Evolutionary conservation across 257 asterid species (phyloP), one percentile per base, ranked within the genome.

Genomic region (Capsicum rhomboideum): DNA sequence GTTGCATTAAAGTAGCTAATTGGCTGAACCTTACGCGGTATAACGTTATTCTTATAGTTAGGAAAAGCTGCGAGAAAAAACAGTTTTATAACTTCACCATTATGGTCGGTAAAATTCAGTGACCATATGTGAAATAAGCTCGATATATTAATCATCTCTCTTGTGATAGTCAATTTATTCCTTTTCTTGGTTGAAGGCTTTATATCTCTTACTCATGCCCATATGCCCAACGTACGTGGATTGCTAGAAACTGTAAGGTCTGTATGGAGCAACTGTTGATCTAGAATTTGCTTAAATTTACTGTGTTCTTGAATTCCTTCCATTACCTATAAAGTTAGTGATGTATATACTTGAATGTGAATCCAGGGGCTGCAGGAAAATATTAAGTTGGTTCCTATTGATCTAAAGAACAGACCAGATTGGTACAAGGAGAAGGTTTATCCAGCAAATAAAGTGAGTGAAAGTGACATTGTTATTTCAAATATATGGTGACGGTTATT

Each of bases 381-480:
- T 53, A 93, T 95, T 69, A 87, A 90, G 82, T 82, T 95, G 91
- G 94, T 95, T 10, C 93, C 97, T 3, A 92, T 95, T 86, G 90
- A 95, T 88, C 95, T 94, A 69, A 86, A 91, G 84, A 90, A 94
- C 88, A 90, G 93, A 90, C 99, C 98, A 66, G 85, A 91, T 83
- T 95, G 99, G 99, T 94, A 95, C 63, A 94, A 95, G 90, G 98
- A 94, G 85, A 95, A 94, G 86, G 95, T 95, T 46, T 93, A 94
- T 86, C 96, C 97, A 56, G 88, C 91, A 88, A 93, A 94, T 86
- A 94, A 94, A 98, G 98, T 94, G 77, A 98, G 98, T 94, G 72
- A 53, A 84, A 20, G 40, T 40, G 26, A 13, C 77, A 58, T 81
- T 16, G 4, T 9, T 8, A 16, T 14, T 49, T 4, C 0, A 23